phyloP scores from a whole-genome alignment of 345 rosid genomes.

The Combretum micranthum region DNA sequence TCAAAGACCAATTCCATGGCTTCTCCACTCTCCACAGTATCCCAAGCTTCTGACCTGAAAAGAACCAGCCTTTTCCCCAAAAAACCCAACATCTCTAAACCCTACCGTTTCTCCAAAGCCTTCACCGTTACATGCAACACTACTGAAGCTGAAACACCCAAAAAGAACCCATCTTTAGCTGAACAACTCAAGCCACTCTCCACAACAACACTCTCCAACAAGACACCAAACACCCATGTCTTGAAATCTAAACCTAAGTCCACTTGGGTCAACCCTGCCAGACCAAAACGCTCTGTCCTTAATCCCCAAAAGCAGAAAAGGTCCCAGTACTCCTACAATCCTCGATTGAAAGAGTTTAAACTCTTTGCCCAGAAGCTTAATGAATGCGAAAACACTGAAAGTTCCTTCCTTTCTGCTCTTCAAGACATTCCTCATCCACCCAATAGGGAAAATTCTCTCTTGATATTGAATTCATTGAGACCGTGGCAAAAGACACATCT shows the following conservation, averaged over 20 bases:
- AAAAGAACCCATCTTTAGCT: conserved; percentile 54
- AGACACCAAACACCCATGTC: conserved; percentile 27
- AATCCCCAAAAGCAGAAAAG: conserved; percentile 76
- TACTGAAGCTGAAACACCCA: conserved; percentile 24
- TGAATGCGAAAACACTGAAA: conserved; percentile 38
- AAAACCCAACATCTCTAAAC: conserved; percentile 14
- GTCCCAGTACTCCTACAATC: conserved; percentile 53
- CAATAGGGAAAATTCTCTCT: conserved; percentile 53
- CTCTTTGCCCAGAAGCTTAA: conserved; percentile 66
- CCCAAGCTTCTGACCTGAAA: conserved; percentile 19
- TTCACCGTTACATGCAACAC: conserved; percentile 35
- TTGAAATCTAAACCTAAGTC: conserved; percentile 64
- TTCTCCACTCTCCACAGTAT: conserved; percentile 29
- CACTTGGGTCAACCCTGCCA: conserved; percentile 76
- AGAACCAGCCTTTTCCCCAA: conserved; percentile 25
- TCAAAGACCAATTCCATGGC: conserved; percentile 35
- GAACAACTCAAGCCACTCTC: conserved; percentile 86
- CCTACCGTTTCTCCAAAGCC: conserved; percentile 23
- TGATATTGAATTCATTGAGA: conserved; percentile 60
- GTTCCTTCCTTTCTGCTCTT: conserved; percentile 39
- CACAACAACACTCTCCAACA: conserved; percentile 46
- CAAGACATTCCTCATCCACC: conserved; percentile 52
- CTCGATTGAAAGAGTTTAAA: conserved; percentile 50
- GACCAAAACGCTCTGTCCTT: conserved; percentile 79
- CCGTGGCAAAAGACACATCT: conserved; percentile 61